phyloP scores from a whole-genome alignment of 2,329 filamentous ascomycete genomes.

The Trichoderma sp. region DNA sequence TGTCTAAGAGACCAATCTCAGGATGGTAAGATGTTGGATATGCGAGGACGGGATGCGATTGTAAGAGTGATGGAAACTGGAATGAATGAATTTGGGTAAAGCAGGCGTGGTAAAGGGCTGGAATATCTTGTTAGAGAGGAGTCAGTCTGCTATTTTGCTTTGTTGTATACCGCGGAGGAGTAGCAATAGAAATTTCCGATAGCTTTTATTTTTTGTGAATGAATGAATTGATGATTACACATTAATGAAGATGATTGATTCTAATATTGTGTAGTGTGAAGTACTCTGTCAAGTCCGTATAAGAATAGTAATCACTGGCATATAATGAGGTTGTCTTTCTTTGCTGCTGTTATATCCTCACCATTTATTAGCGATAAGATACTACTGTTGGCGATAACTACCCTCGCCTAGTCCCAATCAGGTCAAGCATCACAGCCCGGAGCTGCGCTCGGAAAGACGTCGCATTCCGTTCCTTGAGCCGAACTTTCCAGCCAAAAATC shows the following conservation, averaged over 20 bases:
- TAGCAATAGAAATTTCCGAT: conserved; percentile 14
- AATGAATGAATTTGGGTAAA: background rate
- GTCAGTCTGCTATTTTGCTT: background rate
- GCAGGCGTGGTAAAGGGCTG: background rate
- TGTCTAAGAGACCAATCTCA: background rate
- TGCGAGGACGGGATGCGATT: background rate
- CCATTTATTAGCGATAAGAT: background rate
- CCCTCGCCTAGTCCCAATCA: background rate
- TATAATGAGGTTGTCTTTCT: too few relatives aligned
- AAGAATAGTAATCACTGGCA: too few relatives aligned
- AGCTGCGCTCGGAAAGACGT: conserved; percentile 27
- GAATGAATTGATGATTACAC: background rate
- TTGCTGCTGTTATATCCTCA: background rate
- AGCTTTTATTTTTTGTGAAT: background rate
- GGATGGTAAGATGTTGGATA: background rate
- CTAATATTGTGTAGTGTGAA: background rate
- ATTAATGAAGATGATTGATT: background rate
- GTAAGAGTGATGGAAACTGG: conserved; percentile 6
- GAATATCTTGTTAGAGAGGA: background rate
- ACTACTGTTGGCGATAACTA: background rate
- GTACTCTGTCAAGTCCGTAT: too few relatives aligned
- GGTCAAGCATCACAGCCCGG: background rate
- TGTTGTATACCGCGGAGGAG: background rate
- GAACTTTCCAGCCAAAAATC: background rate
- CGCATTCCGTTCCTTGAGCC: conserved; percentile 26